A percentile compares a stretch with the other conserved stretches of the same genome.
Evolutionary conservation across 139 green algal genomes (phyloP).

Genomic region (Chloropicon primus): DNA sequence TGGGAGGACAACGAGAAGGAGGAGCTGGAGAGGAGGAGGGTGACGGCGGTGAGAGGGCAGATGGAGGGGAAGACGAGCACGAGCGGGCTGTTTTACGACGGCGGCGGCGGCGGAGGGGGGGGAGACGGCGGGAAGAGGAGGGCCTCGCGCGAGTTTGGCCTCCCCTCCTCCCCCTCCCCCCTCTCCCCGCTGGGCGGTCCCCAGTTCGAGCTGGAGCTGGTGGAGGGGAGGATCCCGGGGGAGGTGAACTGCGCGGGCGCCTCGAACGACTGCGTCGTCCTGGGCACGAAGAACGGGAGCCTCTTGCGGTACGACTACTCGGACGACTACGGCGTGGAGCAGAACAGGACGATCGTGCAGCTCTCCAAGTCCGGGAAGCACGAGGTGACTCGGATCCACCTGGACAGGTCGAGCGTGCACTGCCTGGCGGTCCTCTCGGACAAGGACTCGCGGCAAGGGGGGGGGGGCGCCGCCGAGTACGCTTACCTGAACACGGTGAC

Average conservation of each 20-base stretch:
- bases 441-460: too few species aligned
- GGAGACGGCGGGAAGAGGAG: conserved; percentile 9
- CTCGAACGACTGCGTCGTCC: conserved; percentile 40
- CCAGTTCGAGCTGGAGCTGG: not conserved
- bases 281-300: conserved; percentile 56
- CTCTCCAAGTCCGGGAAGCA: conserved; percentile 25
- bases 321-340: conserved; percentile 12
- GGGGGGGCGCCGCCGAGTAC: conserved; percentile 19
- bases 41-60: too few species aligned
- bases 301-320: conserved; percentile 57
- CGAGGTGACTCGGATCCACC: conserved; percentile 27
- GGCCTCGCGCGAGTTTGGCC: conserved; percentile 14
- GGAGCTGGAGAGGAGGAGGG: not conserved
- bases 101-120: conserved; percentile 2
- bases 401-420: conserved; percentile 40
- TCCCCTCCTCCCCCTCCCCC: not conserved
- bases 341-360: conserved; percentile 34
- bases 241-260: conserved; percentile 22
- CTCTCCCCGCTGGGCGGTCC: not conserved
- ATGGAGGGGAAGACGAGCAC: too few species aligned
- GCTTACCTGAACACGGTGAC: conserved; percentile 39
- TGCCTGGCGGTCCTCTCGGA: conserved; percentile 24
- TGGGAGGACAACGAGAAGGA: conserved; percentile 24
- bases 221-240: conserved; percentile 40
- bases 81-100: not conserved